Conservation (phyloP, 2,329 filamentous ascomycete species). For the Stagonosporopsis tanaceti region DNA sequence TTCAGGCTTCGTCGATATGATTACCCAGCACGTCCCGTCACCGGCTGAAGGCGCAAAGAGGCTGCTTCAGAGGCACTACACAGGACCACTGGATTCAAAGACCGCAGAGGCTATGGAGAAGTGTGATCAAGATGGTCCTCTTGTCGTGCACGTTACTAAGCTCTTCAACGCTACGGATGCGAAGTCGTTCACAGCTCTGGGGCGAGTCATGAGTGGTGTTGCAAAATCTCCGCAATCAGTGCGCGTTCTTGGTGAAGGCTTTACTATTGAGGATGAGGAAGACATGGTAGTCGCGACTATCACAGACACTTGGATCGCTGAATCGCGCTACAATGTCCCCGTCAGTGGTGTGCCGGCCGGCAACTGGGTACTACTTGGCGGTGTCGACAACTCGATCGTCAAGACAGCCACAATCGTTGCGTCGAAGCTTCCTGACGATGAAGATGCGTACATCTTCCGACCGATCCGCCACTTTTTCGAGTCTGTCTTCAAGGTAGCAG, state of each 20-base stretch:
- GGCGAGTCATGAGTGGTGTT: constrained; percentile 90
- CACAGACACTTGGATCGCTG: constrained; percentile 85
- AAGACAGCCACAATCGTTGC: constrained; percentile 94
- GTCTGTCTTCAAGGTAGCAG: constrained; percentile 95
- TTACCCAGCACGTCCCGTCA: constrained; percentile 87
- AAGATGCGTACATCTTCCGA: constrained; percentile 94
- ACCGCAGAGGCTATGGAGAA: constrained; percentile 79
- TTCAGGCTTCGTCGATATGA: constrained; percentile 93
- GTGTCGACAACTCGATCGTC: constrained; percentile 97
- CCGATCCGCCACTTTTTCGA: constrained; percentile 95
- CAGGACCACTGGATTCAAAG: constrained; percentile 83
- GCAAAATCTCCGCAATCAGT: constrained; percentile 83
- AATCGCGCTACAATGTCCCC: constrained; percentile 91
- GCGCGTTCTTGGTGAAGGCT: constrained; percentile 91
- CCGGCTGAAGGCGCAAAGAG: constrained; percentile 79
- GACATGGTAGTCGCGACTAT: constrained; percentile 92
- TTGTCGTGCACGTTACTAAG: constrained; percentile 93
- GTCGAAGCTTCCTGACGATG: constrained; percentile 79
- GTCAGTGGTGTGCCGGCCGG: constrained; percentile 92
- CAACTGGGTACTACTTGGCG: constrained; percentile 89
- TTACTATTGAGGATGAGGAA: constrained; percentile 96
- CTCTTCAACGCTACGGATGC: constrained; percentile 90
- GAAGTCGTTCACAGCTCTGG: constrained; percentile 88
- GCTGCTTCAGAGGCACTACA: constrained; percentile 87
- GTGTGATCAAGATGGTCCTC: constrained; percentile 87